Evolutionary conservation across 163 green algal species (phyloP).

Genomic region (Chlorella variabilis): DNA sequence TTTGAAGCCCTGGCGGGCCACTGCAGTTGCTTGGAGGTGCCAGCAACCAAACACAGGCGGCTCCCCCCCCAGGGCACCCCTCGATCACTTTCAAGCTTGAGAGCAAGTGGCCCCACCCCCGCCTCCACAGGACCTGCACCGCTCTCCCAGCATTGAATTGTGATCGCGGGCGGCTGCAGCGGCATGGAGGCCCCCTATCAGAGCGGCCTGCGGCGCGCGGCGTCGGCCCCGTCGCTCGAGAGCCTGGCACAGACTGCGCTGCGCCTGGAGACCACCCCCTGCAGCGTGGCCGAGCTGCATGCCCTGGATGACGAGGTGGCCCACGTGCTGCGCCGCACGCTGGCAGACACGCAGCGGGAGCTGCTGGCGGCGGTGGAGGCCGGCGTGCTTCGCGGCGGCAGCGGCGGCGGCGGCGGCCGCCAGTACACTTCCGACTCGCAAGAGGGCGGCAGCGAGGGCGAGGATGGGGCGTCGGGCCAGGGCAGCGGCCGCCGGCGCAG

Average conservation of each 20-base stretch:
- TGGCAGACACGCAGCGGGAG: slow-evolving; percentile 1
- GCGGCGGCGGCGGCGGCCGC: background rate
- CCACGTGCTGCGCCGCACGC: background rate
- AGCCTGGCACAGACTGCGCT: slow-evolving; percentile 5
- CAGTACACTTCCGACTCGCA: background rate
- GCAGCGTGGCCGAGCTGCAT: background rate
- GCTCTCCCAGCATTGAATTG: background rate
- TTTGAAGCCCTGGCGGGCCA: too few species aligned
- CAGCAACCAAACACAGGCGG: too few species aligned
- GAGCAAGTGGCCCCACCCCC: too few species aligned
- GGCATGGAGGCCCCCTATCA: too few species aligned
- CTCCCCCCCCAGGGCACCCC: too few species aligned
- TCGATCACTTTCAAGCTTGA: too few species aligned
- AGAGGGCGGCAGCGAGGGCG: background rate
- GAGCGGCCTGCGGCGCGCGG: background rate
- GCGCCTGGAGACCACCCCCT: slow-evolving; percentile 14
- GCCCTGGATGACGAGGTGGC: slow-evolving; percentile 18
- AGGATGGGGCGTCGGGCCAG: background rate
- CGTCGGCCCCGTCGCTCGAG: background rate
- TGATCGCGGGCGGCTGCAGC: too few species aligned
- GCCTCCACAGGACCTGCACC: too few species aligned
- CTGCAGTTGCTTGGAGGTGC: too few species aligned
- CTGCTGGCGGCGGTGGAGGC: background rate
- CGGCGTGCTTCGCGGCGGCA: background rate
- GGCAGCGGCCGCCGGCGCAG: background rate